These are phyloP conservation scores for Rostrohypoxylon terebratum DNA, from an alignment of 495 filamentous ascomycete species.

Conservation along the genomic window DNA sequence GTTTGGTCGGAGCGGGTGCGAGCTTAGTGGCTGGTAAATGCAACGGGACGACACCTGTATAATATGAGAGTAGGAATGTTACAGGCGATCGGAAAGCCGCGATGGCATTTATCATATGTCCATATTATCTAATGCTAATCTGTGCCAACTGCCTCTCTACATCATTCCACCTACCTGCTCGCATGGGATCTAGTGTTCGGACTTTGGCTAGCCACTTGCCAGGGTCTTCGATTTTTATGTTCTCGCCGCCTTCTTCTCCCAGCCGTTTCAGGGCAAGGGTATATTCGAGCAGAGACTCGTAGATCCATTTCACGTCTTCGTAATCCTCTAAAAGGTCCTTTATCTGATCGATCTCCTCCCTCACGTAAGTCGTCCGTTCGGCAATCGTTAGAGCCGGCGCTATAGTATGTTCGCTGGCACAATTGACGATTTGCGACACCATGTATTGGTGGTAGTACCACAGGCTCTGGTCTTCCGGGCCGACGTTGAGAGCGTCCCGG, in stretches of 20 bases:
- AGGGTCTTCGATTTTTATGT: constrained; percentile 61
- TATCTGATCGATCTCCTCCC: constrained; percentile 73
- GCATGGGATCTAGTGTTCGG: constrained; percentile 74
- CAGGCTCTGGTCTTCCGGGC: constrained; percentile 89
- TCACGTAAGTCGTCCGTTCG: constrained; percentile 74
- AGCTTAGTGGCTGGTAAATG: constrained; percentile 56
- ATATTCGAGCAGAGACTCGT: constrained; percentile 78
- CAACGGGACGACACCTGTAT: constrained; percentile 41
- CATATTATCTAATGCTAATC: constrained; percentile 26
- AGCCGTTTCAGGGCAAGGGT: constrained; percentile 63
- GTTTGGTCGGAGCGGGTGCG: constrained; percentile 66
- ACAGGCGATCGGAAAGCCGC: neutral
- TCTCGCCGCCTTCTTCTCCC: constrained; percentile 49
- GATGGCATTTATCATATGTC: constrained; percentile 3
- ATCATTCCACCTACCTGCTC: constrained; percentile 75
- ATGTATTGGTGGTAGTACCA: constrained; percentile 88
- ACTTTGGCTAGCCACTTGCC: constrained; percentile 72
- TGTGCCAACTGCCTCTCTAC: constrained; percentile 59
- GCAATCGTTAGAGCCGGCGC: constrained; percentile 68
- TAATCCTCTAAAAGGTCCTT: constrained; percentile 80
- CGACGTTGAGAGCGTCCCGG: constrained; percentile 80
- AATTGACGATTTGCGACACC: constrained; percentile 68
- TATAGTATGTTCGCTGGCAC: constrained; percentile 63
- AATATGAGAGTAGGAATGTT: neutral
- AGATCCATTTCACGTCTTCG: constrained; percentile 81